Percentiles rank a stretch among this genome's conserved stretches.
phyloP scores from a whole-genome alignment of 345 rosid genomes.

The Eucalyptus cladocalyx region DNA sequence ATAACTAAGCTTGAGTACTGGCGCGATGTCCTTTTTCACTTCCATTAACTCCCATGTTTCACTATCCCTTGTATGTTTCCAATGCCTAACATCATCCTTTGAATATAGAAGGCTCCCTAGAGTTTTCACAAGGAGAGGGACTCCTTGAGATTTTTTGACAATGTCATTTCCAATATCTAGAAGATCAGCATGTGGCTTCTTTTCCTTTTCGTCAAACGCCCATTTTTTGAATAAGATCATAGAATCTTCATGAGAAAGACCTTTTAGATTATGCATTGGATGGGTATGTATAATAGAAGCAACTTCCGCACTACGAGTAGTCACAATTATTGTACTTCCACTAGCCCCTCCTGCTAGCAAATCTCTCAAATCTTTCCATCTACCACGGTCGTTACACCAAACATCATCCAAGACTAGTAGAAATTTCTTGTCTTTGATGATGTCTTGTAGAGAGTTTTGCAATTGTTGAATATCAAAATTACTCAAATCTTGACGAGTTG shows the following conservation, averaged over 20 bases:
- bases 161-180: neutral
- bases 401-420: neutral
- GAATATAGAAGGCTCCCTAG: neutral
- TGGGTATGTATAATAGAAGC: neutral
- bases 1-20: neutral
- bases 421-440: neutral
- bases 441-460: accelerated
- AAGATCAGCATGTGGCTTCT: accelerated
- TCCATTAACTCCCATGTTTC: neutral
- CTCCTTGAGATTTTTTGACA: neutral
- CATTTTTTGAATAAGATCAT: neutral
- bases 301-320: neutral
- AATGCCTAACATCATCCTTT: neutral
- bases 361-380: neutral
- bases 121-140: neutral
- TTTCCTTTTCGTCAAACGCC: neutral
- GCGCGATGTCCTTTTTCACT: accelerated
- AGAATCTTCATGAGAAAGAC: neutral
- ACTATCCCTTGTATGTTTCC: neutral
- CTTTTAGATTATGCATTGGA: neutral
- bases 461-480: neutral
- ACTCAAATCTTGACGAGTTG: neutral
- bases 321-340: neutral
- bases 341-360: accelerated
- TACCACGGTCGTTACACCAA: accelerated